phyloP scores from a whole-genome alignment of 2,329 filamentous ascomycete species.

The Neonectria punicea region DNA sequence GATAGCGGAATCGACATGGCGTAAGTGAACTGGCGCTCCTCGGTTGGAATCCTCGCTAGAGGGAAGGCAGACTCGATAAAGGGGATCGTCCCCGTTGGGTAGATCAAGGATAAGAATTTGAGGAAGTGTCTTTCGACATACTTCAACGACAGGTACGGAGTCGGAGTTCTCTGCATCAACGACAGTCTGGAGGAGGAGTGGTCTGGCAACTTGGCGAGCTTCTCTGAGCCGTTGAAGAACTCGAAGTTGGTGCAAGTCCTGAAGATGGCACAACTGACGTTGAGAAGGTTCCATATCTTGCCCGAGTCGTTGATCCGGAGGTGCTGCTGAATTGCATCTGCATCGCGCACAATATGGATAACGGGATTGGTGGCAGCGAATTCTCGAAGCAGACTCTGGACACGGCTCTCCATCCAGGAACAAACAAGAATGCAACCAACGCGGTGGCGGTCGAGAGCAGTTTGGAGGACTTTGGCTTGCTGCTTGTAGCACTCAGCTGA shows the following conservation, averaged over 20 bases:
- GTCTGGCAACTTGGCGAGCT: constrained; percentile 42
- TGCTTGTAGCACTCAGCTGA: constrained; percentile 69
- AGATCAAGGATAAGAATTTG: constrained; percentile 72
- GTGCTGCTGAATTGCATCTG: constrained; percentile 71
- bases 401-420: constrained; percentile 74
- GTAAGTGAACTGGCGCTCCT: constrained; percentile 73
- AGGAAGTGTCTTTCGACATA: constrained; percentile 75
- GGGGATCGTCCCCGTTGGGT: constrained; percentile 63
- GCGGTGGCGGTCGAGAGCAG: constrained; percentile 67
- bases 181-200: constrained; percentile 20
- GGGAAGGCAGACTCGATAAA: constrained; percentile 73
- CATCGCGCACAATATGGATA: constrained; percentile 75
- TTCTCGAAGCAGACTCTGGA: constrained; percentile 68
- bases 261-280: constrained; percentile 67
- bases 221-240: constrained; percentile 79
- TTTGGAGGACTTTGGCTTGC: constrained; percentile 70
- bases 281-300: constrained; percentile 68
- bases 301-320: constrained; percentile 65
- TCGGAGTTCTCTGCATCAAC: constrained; percentile 52
- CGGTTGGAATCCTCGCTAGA: constrained; percentile 68
- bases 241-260: constrained; percentile 77
- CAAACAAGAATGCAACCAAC: constrained; percentile 76
- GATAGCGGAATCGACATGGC: constrained; percentile 71
- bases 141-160: constrained; percentile 74
- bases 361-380: constrained; percentile 75